phyloP scores from a whole-genome alignment of 1,284 basidiomycete species.

The Trametes sp. region DNA sequence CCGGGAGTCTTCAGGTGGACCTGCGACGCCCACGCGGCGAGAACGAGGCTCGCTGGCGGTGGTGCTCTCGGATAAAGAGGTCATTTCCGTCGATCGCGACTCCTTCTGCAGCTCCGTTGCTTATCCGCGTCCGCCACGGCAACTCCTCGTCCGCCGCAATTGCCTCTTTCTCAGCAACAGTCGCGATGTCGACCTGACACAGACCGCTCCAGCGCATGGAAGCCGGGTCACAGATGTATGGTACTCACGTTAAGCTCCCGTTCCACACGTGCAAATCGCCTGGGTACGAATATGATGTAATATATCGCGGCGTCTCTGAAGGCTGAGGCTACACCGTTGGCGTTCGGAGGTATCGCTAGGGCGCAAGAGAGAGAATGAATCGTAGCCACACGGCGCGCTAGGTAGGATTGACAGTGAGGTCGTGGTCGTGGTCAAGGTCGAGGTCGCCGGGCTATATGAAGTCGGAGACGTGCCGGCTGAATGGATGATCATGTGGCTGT shows the following conservation, averaged over 20 bases:
- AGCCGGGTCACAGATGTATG: constrained; percentile 1
- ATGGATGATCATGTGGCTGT: constrained; percentile 13
- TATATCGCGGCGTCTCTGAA: not conserved
- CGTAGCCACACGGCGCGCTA: not conserved
- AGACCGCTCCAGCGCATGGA: constrained; percentile 9
- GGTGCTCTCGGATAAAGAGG: constrained; percentile 34
- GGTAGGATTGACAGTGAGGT: no score
- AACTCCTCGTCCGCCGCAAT: constrained; percentile 21
- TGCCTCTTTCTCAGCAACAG: constrained; percentile 5
- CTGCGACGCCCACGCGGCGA: constrained; percentile 42
- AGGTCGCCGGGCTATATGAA: not conserved
- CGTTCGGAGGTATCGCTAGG: not conserved
- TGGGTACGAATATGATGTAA: not conserved
- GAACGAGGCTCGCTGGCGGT: constrained; percentile 43
- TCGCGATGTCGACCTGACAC: not conserved
- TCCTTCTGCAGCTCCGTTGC: constrained; percentile 26
- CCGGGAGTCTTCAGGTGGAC: constrained; percentile 36
- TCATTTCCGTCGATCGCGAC: constrained; percentile 36
- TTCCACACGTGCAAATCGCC: constrained; percentile 26
- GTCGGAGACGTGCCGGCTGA: not conserved
- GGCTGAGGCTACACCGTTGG: not conserved
- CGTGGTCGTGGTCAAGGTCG: not conserved
- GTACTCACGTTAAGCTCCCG: constrained; percentile 27
- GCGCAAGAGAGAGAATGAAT: not conserved
- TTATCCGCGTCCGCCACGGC: constrained; percentile 25